These are phyloP conservation scores for Brettanomyces anomalus DNA, from an alignment of 805 yeast genomes.

Conservation along the genomic window DNA sequence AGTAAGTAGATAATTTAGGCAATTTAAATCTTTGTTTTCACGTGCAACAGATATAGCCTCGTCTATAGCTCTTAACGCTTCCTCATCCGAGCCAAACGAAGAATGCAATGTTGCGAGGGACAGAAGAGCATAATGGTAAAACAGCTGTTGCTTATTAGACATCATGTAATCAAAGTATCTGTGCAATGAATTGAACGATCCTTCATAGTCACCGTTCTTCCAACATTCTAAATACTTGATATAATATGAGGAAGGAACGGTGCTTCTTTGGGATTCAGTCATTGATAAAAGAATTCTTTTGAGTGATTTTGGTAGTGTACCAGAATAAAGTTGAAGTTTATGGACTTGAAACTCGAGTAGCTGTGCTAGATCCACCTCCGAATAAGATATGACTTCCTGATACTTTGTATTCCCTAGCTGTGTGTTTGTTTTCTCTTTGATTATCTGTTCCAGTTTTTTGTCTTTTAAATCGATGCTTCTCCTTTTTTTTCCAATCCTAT, in stretches of 20 bases:
- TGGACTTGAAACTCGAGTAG: slow-evolving; percentile 46
- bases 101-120: slow-evolving; percentile 67
- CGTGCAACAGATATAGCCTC: slow-evolving; percentile 86
- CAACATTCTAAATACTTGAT: slow-evolving; percentile 53
- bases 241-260: slow-evolving; percentile 41
- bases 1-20: slow-evolving; percentile 62
- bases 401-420: neutral
- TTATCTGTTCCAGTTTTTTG: neutral
- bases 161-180: slow-evolving; percentile 68
- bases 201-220: slow-evolving; percentile 52
- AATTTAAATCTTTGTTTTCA: slow-evolving; percentile 67
- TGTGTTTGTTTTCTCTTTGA: neutral
- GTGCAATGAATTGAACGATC: slow-evolving; percentile 48
- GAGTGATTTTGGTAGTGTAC: slow-evolving; percentile 38
- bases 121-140: slow-evolving; percentile 70
- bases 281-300: slow-evolving; percentile 33
- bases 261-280: slow-evolving; percentile 37
- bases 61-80: slow-evolving; percentile 71
- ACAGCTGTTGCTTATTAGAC: slow-evolving; percentile 50
- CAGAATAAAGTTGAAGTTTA: slow-evolving; percentile 42
- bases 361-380: slow-evolving; percentile 42
- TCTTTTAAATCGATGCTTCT: too few species aligned
- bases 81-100: slow-evolving; percentile 53
- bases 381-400: slow-evolving; percentile 9
- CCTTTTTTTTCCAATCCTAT: slow-evolving; percentile 1